These are phyloP conservation scores for Sordariomycetes sp. DNA, from an alignment of 2,329 filamentous ascomycete species.

Conservation along the genomic window DNA sequence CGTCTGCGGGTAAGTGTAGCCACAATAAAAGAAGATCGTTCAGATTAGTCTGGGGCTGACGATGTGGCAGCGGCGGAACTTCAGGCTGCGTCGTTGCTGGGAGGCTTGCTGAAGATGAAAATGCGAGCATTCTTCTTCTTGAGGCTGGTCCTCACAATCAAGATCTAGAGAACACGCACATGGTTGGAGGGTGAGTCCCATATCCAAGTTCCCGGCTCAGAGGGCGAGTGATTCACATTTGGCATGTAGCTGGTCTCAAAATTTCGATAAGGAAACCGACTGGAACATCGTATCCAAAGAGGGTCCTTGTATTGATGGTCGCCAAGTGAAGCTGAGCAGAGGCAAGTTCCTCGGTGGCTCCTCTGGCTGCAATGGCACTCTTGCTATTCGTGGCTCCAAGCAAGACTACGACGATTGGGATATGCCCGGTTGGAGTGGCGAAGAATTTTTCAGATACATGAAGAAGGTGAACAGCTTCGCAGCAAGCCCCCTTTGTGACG, in stretches of 20 bases:
- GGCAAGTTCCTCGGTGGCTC: slow-evolving; percentile 40
- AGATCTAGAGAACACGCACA: slow-evolving; percentile 37
- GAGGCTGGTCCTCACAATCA: slow-evolving; percentile 29
- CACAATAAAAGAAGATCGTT: background rate
- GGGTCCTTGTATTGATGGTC: slow-evolving; percentile 24
- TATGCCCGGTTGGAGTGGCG: slow-evolving; percentile 43
- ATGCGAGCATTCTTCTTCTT: slow-evolving; percentile 20
- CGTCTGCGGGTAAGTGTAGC: slow-evolving; percentile 19
- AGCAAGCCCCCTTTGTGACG: background rate
- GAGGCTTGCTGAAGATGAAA: slow-evolving; percentile 23
- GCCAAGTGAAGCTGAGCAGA: slow-evolving; percentile 36
- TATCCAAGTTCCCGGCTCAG: background rate
- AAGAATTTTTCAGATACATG: slow-evolving; percentile 48
- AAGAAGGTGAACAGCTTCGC: slow-evolving; percentile 28
- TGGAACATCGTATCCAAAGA: slow-evolving; percentile 39
- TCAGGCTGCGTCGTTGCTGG: slow-evolving; percentile 25
- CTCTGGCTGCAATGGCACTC: slow-evolving; percentile 38
- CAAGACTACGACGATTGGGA: slow-evolving; percentile 46
- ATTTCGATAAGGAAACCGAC: slow-evolving; percentile 37
- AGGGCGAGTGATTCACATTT: background rate
- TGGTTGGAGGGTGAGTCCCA: slow-evolving; percentile 34
- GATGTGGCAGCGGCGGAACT: slow-evolving; percentile 19
- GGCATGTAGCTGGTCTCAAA: slow-evolving; percentile 27
- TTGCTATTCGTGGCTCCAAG: slow-evolving; percentile 37
- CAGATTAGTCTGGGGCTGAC: slow-evolving; percentile 4